Percentiles rank a stretch among this genome's conserved stretches.
phyloP scores from a whole-genome alignment of 2,329 filamentous ascomycete genomes.

The Salinomyces thailandicus region DNA sequence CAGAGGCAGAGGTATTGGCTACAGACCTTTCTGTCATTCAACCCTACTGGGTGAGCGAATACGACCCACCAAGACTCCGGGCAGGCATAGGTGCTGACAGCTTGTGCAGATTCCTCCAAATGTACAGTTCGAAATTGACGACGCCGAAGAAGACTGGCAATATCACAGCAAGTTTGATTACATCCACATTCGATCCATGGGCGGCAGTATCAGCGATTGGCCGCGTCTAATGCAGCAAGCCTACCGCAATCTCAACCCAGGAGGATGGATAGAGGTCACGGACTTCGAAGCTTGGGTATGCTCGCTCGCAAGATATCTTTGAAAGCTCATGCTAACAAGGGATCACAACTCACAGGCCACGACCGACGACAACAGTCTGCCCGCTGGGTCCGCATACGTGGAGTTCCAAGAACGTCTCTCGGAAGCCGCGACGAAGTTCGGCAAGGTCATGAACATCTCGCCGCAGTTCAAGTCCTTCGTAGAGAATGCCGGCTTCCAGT shows the following conservation, averaged over 20 bases:
- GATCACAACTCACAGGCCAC: neutral
- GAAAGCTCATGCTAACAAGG: neutral
- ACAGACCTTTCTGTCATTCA: conserved; percentile 29
- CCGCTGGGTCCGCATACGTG: neutral
- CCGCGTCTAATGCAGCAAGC: neutral
- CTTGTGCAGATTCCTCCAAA: neutral
- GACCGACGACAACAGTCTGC: neutral
- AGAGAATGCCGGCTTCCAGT: neutral
- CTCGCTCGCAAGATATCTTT: neutral
- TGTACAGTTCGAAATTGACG: neutral
- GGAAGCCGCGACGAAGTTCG: neutral
- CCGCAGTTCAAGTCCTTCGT: conserved; percentile 1
- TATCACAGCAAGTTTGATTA: neutral
- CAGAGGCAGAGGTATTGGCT: conserved; percentile 19
- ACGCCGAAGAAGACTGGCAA: neutral
- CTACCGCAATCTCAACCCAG: neutral
- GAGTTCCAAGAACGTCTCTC: neutral
- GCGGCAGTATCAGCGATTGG: neutral
- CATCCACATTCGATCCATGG: neutral
- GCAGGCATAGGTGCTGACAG: no score
- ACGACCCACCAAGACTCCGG: neutral
- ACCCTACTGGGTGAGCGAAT: neutral
- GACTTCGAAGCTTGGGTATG: neutral
- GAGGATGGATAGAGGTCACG: neutral
- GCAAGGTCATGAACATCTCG: neutral